Conservation (phyloP, 306 rosid genomes). For the Bauhinia variegata region DNA sequence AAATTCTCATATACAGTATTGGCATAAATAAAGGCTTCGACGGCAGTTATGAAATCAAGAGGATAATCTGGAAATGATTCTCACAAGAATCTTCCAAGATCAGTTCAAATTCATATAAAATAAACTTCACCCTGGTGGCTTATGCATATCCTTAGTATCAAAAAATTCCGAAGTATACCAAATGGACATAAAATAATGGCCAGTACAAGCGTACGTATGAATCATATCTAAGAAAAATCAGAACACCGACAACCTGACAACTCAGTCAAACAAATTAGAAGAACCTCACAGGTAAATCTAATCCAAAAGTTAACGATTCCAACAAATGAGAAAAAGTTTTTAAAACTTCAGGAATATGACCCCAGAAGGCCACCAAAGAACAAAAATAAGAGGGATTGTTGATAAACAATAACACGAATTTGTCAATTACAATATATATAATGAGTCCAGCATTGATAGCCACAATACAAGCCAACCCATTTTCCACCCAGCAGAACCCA, state of each 20-base stretch:
- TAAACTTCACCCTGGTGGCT: background rate
- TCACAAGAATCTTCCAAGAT: conserved; percentile 5
- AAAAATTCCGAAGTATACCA: conserved; percentile 17
- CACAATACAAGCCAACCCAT: background rate
- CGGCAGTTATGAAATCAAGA: background rate
- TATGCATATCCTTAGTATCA: background rate
- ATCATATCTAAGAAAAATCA: conserved; percentile 4
- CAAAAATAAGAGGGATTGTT: background rate
- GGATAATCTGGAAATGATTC: conserved; percentile 4
- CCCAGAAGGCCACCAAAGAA: conserved; percentile 12
- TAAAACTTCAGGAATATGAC: background rate
- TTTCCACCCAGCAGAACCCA: background rate
- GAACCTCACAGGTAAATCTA: background rate
- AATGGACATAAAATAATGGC: conserved; percentile 17
- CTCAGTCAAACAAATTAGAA: background rate
- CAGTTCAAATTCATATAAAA: conserved; percentile 13
- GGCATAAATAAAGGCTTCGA: background rate
- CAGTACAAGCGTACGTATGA: too few species aligned
- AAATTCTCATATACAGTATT: background rate
- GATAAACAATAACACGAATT: background rate
- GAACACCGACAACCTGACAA: background rate
- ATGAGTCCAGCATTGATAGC: conserved; percentile 11
- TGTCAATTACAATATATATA: background rate
- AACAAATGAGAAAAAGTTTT: conserved; percentile 21
- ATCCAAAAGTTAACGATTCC: background rate